These are phyloP conservation scores for Grosmannia penicillata DNA, from an alignment of 2,329 filamentous ascomycete genomes.

Conservation along the genomic window DNA sequence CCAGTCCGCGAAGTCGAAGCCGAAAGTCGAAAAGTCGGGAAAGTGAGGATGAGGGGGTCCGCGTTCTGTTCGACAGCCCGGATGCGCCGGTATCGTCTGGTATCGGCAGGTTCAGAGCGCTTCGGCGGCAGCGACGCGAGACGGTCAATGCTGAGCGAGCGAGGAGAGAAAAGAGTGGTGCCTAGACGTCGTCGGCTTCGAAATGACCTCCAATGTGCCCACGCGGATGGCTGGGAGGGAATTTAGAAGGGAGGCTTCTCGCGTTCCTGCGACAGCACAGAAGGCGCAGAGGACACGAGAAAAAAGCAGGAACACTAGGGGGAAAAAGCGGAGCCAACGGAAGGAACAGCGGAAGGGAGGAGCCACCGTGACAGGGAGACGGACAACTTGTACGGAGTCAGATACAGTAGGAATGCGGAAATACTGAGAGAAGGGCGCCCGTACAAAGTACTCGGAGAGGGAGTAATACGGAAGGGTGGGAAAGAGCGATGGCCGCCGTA, in stretches of 20 bases:
- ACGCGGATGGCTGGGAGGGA: conserved; percentile 2
- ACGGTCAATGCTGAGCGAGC: no score
- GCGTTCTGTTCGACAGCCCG: no score
- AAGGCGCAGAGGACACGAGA: conserved; percentile 3
- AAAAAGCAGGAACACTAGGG: background rate
- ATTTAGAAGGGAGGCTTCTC: conserved; percentile 1
- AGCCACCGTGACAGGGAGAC: background rate
- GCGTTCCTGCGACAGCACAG: background rate
- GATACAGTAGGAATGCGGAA: no score
- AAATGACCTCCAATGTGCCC: conserved; percentile 1
- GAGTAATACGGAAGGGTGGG: no score
- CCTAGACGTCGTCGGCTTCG: background rate
- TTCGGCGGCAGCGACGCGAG: no score
- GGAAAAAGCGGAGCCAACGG: background rate
- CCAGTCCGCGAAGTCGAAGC: background rate
- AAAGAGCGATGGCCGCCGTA: no score
- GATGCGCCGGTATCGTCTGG: no score
- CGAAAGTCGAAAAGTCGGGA: background rate
- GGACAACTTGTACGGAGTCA: no score
- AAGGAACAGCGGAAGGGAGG: background rate
- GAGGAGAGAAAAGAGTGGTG: background rate
- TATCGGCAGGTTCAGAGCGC: no score
- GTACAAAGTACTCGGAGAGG: no score
- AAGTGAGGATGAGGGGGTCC: no score
- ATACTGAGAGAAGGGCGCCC: no score